Percentiles rank a stretch among this genome's conserved stretches.
These are phyloP conservation scores for Onygena corvina DNA, from an alignment of 2,329 filamentous ascomycete species.

Conservation along the genomic window DNA sequence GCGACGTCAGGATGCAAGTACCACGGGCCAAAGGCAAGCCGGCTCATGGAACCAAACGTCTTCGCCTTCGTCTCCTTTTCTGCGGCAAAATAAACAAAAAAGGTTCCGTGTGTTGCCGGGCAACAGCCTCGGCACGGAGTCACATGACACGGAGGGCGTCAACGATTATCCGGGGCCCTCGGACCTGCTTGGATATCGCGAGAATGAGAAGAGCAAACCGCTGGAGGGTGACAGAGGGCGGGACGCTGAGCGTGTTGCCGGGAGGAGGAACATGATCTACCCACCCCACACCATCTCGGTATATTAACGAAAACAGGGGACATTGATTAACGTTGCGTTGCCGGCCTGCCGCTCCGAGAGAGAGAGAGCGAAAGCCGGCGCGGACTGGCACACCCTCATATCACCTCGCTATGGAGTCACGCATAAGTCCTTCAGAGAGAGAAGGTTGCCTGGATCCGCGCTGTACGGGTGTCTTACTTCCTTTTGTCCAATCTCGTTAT, in stretches of 20 bases:
- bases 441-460: no score
- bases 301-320: no score
- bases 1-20: not conserved
- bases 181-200: not conserved
- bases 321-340: not conserved
- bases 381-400: no score
- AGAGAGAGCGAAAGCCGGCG: no score
- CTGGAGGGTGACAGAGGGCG: not conserved
- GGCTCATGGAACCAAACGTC: no score
- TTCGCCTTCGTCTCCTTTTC: not conserved
- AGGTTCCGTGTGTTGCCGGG: not conserved
- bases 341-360: not conserved
- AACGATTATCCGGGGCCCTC: not conserved
- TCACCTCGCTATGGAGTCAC: no score
- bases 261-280: constrained; percentile 3
- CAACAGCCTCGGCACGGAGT: not conserved
- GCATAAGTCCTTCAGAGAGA: no score
- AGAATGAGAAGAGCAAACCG: not conserved
- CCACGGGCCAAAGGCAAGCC: not conserved
- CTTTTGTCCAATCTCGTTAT: no score
- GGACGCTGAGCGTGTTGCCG: no score
- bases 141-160: not conserved
- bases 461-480: no score
- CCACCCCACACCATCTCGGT: not conserved
- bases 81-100: not conserved